phyloP scores from a whole-genome alignment of 805 yeast species.

The Metschnikowia henanensis region DNA sequence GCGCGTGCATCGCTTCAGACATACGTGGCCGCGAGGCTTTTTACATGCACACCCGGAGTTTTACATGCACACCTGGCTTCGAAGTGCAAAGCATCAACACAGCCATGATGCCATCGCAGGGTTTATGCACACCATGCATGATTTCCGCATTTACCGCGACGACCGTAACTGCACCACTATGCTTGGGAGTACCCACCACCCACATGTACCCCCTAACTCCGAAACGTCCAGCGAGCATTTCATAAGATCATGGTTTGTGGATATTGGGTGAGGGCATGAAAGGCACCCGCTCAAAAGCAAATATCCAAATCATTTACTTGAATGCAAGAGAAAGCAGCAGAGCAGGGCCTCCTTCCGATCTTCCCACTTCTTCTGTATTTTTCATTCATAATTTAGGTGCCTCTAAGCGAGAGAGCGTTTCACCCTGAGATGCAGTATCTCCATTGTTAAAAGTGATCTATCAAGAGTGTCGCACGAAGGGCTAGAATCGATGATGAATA shows the following conservation, averaged over 20 bases:
- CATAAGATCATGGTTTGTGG: no score
- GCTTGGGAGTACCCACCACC: no score
- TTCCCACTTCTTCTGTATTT: no score
- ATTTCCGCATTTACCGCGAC: not conserved
- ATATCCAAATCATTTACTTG: no score
- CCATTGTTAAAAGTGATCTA: not conserved
- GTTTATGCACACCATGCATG: not conserved
- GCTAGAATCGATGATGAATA: not conserved
- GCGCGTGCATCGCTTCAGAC: conserved; percentile 7
- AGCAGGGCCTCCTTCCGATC: no score
- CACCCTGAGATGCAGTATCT: not conserved
- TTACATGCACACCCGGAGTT: not conserved
- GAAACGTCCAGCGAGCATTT: no score
- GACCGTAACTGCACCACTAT: not conserved
- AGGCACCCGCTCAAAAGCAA: no score
- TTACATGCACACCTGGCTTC: no score
- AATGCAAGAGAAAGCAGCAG: no score
- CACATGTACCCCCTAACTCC: not conserved
- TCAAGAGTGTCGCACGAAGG: not conserved
- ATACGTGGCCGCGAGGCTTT: not conserved
- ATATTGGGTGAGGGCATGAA: no score
- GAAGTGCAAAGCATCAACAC: not conserved
- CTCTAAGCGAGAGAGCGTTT: not conserved
- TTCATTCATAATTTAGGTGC: no score
- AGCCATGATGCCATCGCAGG: not conserved